Evolutionary conservation across 257 asterid species (phyloP), one percentile per base, ranked within the genome.

Genomic region (Solanum clarkiae): DNA sequence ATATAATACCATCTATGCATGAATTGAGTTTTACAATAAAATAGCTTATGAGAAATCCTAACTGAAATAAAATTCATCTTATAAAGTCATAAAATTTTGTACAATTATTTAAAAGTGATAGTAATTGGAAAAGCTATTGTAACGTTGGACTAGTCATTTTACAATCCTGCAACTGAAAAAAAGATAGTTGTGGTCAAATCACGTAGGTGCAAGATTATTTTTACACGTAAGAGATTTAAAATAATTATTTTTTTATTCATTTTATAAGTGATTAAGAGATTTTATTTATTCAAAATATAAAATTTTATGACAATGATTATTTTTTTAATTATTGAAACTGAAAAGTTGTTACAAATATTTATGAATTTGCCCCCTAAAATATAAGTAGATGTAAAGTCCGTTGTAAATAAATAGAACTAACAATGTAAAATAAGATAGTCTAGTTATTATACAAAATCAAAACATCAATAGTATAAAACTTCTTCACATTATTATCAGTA

Each of bases 211-310:
- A 55, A 6, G 17, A 16, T 16, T 17, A 55, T 17, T 55, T 55
- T 55, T 55, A 55, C 22, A 3, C 22, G 17, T 16, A 55, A 55
- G 2, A 18, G 26, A 20, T 57, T 0, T 57, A 5, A 57, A 57
- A 8, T 2, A 1, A 0, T 55, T 55, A 20, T 2, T 0, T 0
- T 56, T 56, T 0, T 17, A 8, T 57, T 57, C 0, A 18, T 8
- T 57, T 57, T 20, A 0, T 57, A 20, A 3, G 26, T 57, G 13
- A 5, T 57, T 11, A 57, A 20, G 65, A 20, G 2, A 57, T 57
- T 7, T 17, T 4, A 55, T 17, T 55, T 17, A 0, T 9, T 55
- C 8, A 55, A 44, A 55, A 55, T 55, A 16, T 55, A 0, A 59
- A 59, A 59, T 10, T 59, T 20, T 13, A 20, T 59, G 3, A 20